Evolutionary conservation across 495 filamentous ascomycete genomes (phyloP).

Genomic region (Penicillium daleae): DNA sequence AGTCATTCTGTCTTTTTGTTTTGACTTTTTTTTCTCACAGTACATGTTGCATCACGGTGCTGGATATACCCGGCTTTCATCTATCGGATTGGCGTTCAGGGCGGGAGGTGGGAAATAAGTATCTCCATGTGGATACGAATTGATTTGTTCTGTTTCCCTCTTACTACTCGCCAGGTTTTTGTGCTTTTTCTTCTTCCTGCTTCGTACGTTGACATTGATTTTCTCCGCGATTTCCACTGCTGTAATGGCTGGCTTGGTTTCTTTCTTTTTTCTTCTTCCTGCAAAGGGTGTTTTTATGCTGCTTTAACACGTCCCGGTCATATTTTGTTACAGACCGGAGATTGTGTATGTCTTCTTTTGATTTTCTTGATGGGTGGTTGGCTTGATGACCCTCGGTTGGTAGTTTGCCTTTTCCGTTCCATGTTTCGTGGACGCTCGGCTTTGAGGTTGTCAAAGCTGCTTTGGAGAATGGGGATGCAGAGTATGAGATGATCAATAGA

Average conservation of each 20-base stretch:
- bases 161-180: constrained; percentile 17
- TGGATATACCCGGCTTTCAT: constrained; percentile 60
- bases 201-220: constrained; percentile 10
- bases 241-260: constrained; percentile 33
- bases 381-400: constrained; percentile 14
- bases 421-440: background rate
- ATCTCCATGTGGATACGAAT: constrained; percentile 35
- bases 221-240: constrained; percentile 27
- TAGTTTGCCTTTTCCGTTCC: background rate
- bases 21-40: constrained; percentile 38
- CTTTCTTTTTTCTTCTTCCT: constrained; percentile 10
- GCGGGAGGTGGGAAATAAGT: constrained; percentile 29
- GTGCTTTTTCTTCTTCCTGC: constrained; percentile 20
- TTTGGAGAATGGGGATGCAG: background rate
- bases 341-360: constrained; percentile 13
- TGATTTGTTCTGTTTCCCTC: constrained; percentile 23
- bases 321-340: background rate
- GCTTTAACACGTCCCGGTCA: constrained; percentile 2
- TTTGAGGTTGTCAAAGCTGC: background rate
- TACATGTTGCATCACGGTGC: constrained; percentile 59
- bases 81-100: constrained; percentile 50
- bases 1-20: constrained; percentile 20
- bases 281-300: constrained; percentile 12
- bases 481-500: constrained; percentile 24
- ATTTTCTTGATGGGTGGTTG: constrained; percentile 8